phyloP scores from a whole-genome alignment of 257 asterid genomes.

The Euphrasia confusa region DNA sequence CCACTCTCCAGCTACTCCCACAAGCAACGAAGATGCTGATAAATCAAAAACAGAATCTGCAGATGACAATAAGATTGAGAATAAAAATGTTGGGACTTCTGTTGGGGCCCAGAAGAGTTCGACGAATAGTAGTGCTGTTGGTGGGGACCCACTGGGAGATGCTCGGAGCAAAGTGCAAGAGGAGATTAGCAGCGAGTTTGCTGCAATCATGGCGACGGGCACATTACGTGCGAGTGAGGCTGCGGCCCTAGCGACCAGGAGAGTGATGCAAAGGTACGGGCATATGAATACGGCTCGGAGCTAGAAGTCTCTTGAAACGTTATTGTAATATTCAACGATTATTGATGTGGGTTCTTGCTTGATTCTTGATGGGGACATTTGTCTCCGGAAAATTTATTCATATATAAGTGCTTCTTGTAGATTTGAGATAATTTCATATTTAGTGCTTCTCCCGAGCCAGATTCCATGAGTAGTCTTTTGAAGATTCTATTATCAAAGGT shows the following conservation, averaged over 20 bases:
- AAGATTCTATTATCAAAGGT: too few species aligned
- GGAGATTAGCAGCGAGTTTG: conserved; percentile 76
- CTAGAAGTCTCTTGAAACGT: conserved; percentile 20
- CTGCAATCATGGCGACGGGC: conserved; percentile 88
- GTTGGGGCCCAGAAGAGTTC: conserved; percentile 25
- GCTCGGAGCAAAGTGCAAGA: conserved; percentile 83
- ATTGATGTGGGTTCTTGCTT: background rate
- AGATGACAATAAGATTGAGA: conserved; percentile 8
- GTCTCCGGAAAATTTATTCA: background rate
- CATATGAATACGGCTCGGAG: conserved; percentile 51
- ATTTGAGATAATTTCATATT: too few species aligned
- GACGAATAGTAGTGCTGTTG: conserved; percentile 18
- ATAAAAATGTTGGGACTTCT: conserved; percentile 2
- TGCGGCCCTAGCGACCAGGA: conserved; percentile 84
- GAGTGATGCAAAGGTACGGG: conserved; percentile 84
- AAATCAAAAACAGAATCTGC: conserved; percentile 20
- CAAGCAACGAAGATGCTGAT: conserved; percentile 11
- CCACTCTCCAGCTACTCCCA: conserved; percentile 33
- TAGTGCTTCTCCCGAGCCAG: too few species aligned
- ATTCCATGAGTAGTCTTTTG: too few species aligned
- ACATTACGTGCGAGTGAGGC: conserved; percentile 93
- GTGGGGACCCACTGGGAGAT: conserved; percentile 60
- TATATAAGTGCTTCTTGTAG: too few species aligned
- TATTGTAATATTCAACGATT: background rate
- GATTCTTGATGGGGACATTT: conserved; percentile 10